A percentile compares a stretch with the other conserved stretches of the same genome.
These are phyloP conservation scores for Sclerotinia borealis DNA, from an alignment of 2,329 filamentous ascomycete species.

Conservation along the genomic window DNA sequence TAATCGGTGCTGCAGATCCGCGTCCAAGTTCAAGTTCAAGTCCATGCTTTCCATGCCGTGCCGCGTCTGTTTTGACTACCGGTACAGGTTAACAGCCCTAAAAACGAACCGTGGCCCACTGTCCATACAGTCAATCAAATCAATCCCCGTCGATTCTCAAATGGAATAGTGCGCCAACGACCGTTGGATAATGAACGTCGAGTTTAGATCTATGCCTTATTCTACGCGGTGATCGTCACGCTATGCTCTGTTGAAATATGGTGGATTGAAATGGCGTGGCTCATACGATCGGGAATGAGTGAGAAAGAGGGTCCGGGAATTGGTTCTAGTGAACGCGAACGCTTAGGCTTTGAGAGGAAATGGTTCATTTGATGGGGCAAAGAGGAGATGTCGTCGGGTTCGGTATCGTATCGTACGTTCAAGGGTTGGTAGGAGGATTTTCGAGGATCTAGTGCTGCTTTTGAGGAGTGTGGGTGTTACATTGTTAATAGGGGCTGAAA, in stretches of 20 bases:
- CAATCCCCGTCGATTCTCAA: background rate
- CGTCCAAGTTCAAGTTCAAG: background rate
- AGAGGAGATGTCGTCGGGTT: slow-evolving; percentile 7
- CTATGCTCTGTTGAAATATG: background rate
- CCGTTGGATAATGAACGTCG: too few relatives aligned
- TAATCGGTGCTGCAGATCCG: background rate
- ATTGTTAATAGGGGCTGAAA: too few relatives aligned
- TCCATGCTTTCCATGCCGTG: slow-evolving; percentile 5
- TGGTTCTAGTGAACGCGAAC: background rate
- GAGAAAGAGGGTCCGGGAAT: background rate
- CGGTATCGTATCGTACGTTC: slow-evolving; percentile 6
- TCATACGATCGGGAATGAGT: background rate
- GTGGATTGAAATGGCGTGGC: background rate
- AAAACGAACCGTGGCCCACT: slow-evolving; percentile 1
- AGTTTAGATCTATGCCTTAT: background rate
- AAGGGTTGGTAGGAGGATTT: slow-evolving; percentile 9
- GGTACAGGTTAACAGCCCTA: background rate
- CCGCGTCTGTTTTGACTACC: background rate
- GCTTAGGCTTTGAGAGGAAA: background rate
- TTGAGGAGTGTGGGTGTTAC: background rate
- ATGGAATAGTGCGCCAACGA: background rate
- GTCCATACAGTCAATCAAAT: background rate
- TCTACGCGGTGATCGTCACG: background rate
- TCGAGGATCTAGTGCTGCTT: background rate
- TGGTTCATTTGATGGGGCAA: background rate